Percentiles rank a stretch among this genome's conserved stretches.
Conservation (phyloP, 139 green algal genomes). For the Diplosphaera chodatii region DNA sequence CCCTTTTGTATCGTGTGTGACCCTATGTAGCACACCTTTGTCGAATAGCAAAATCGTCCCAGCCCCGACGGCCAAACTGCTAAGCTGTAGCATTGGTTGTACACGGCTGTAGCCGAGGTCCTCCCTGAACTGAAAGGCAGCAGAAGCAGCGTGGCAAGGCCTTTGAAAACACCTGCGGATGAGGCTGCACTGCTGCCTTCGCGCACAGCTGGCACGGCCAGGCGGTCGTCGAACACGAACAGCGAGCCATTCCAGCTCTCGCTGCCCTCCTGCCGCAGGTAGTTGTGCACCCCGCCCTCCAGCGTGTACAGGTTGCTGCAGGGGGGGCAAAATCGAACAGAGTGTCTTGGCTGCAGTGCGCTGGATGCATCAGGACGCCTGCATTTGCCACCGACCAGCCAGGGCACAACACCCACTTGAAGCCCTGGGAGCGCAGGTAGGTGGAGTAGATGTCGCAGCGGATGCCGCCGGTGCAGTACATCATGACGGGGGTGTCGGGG, state of each 20-base stretch:
- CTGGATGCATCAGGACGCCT: no score
- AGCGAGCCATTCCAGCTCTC: conserved; percentile 85
- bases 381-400: no score
- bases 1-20: no score
- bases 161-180: not conserved
- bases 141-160: not conserved
- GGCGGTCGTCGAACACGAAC: conserved; percentile 94
- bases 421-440: conserved; percentile 71
- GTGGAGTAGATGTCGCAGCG: conserved; percentile 97
- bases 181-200: not conserved
- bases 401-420: not conserved
- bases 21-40: no score
- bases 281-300: conserved; percentile 83
- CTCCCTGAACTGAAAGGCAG: no score
- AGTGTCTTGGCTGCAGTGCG: no score
- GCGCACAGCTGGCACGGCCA: conserved; percentile 59
- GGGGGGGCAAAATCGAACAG: no score
- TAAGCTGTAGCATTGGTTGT: no score
- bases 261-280: conserved; percentile 44
- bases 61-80: no score
- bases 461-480: conserved; percentile 99
- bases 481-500: conserved; percentile 81
- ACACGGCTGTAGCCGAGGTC: no score
- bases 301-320: conserved; percentile 90
- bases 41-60: no score